These are phyloP conservation scores for Cicer yamashitae DNA, from an alignment of 306 rosid genomes.

Conservation along the genomic window DNA sequence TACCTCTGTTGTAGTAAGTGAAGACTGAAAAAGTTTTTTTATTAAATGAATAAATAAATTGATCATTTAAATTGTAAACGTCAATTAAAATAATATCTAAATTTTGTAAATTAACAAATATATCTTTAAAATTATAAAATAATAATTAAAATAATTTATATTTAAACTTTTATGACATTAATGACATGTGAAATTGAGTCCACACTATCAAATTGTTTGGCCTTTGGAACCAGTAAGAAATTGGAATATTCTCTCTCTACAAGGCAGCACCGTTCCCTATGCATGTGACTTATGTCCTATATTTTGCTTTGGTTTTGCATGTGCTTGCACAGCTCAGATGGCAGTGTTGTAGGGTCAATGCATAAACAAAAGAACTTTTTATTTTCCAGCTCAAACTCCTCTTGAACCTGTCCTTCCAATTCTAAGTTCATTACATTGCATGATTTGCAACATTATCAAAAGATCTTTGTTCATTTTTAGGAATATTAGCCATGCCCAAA, in stretches of 20 bases:
- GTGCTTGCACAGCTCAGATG: slow-evolving; percentile 59
- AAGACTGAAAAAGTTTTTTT: too few species aligned
- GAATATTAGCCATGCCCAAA: slow-evolving; percentile 23
- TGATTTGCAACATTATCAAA: slow-evolving; percentile 18
- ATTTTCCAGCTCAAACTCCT: slow-evolving; percentile 47
- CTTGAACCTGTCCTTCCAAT: background rate
- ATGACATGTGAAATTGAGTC: too few species aligned
- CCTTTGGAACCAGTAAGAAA: slow-evolving; percentile 25
- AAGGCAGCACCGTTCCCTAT: background rate
- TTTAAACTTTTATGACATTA: too few species aligned
- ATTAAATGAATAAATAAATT: too few species aligned
- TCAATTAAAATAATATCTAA: too few species aligned
- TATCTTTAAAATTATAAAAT: too few species aligned
- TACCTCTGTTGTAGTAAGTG: too few species aligned
- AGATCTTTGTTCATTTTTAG: slow-evolving; percentile 33
- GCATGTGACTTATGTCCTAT: background rate
- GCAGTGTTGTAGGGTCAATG: slow-evolving; percentile 48
- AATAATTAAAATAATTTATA: too few species aligned
- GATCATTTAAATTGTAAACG: too few species aligned
- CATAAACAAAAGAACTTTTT: slow-evolving; percentile 42
- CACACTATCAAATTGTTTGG: too few species aligned
- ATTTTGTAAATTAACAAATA: too few species aligned
- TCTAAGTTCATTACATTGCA: slow-evolving; percentile 7
- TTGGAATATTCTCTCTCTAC: slow-evolving; percentile 39
- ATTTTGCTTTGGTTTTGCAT: slow-evolving; percentile 36